Evolutionary conservation across 371 early-diverging fungal genomes (phyloP).

Genomic region (Basidiobolus meristosporus): DNA sequence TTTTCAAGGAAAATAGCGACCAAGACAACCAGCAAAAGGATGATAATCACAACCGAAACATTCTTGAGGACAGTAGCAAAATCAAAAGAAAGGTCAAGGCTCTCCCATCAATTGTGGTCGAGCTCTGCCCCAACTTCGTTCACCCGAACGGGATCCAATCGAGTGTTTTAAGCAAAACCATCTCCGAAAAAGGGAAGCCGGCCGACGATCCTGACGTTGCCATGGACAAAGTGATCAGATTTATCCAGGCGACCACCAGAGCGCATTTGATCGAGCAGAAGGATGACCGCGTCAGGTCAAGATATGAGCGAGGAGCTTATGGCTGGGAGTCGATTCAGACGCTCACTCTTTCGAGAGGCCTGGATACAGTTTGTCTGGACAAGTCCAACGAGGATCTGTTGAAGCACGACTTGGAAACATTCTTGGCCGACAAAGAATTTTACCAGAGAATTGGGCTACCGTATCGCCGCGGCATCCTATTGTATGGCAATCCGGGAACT

Average conservation of each 20-base stretch:
- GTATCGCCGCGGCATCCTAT: constrained; percentile 49
- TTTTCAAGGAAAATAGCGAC: constrained; percentile 6
- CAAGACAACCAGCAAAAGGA: neutral
- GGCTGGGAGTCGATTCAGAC: constrained; percentile 7
- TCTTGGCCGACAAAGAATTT: constrained; percentile 21
- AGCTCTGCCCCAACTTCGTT: constrained; percentile 1
- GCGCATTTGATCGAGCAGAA: neutral
- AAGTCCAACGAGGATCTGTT: constrained; percentile 17
- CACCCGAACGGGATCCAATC: too few species aligned
- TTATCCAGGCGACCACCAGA: neutral
- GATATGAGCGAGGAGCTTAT: neutral
- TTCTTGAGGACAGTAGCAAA: too few species aligned
- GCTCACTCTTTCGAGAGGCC: constrained; percentile 6
- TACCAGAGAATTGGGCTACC: constrained; percentile 40
- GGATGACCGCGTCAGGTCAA: neutral
- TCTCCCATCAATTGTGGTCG: neutral
- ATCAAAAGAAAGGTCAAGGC: neutral
- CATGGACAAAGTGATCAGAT: neutral
- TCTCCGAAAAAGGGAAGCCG: neutral
- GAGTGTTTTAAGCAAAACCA: neutral
- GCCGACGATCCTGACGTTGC: neutral
- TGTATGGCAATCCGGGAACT: constrained; percentile 65
- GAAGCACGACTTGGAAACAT: constrained; percentile 18
- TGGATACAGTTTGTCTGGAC: constrained; percentile 25
- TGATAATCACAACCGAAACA: too few species aligned